Base-by-base conservation (phyloP, 331 rosid genomes). In the Quercus phellos region DNA sequence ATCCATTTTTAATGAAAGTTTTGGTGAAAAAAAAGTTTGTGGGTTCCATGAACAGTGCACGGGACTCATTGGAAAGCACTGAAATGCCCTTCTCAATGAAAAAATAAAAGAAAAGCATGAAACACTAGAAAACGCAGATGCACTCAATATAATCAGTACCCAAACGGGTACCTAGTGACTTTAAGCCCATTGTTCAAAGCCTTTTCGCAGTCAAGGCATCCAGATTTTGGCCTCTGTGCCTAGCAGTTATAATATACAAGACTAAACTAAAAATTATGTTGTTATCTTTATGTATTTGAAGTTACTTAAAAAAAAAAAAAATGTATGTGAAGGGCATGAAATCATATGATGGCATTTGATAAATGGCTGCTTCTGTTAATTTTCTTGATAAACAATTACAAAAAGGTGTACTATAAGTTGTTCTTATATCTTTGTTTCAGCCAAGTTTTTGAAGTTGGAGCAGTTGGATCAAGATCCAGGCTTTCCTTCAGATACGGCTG, bases 381-480 rank as follows among this genome's bases (percentile, higher is more conserved):
- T 18, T 17, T 22, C 71, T 34, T 34, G 9, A 64, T 7, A 32
- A 18, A 17, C 16, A 17, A 66, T 17, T 32, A 66, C 9, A 21
- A 26, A 66, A 32, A n/a, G 71, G 51, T 21, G 19, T 66, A 18
- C 71, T 66, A 34, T 32, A 34, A 2, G 2, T 5, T 29, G 16
- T 5, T 43, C n/a, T 32, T 55, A 32, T 26, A 14, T 35, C 51
- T 79, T 74, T 35, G 58, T 83, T 82, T 50, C 94, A 94, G 99
- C 99, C 84, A 94, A 94, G 89, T 94, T 94, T 85, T 88, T 94
- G 87, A 94, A 88, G 91, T 82, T 94, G 84, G 99, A 94, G 90
- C 97, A 92, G 88, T 69, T 94, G 83, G 99, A 94, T 81, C 99
- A 88, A 80, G 99, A 94, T 82, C 66, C 78, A 56, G 82, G 84